Base-by-base conservation (phyloP, 306 rosid species). In the Ceratonia siliqua region DNA sequence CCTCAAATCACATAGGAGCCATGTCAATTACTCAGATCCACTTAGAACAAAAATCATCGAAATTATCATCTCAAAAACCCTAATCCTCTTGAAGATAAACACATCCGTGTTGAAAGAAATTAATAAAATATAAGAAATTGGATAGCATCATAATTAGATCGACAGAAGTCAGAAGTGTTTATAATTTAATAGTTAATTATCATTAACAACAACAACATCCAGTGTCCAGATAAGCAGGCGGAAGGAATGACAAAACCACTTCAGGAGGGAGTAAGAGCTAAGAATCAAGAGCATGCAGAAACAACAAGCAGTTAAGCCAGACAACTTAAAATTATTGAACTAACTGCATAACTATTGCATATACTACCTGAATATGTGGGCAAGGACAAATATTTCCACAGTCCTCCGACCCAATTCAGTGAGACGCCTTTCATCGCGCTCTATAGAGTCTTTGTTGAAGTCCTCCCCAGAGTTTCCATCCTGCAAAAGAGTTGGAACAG, bases 331-430 rank as follows among this genome's bases (percentile, higher is more conserved):
- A 43, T 61, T 11, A 50, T 39, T 39, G 53, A 75, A 78, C 42
- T 42, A 41, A 55, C 25, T 49, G 55, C 55, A 17, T 33, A 21
- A 21, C 0, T 9, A 17, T 48, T 50, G 67, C 52, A 53, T 39
- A 17, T 24, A 14, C 20, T 81, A 95, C 99, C 98, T 92, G 84
- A 87, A 95, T 62, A 95, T 90, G 80, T 95, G 98, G 20, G 92
- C 94, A 82, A 95, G 98, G 78, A 90, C 96, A 90, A 92, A 95
- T 84, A 95, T 95, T 85, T 95, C 99, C 74, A 95, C 93, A 83
- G 98, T 95, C 82, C 97, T 92, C 32, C 98, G 97, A 62, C 99
- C 99, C 82, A 95, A 80, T 84, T 95, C 98, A 17, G 98, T 92
- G 57, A 95, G 97, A 69, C 93, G 97, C 82, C 96, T 87, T 87